phyloP scores from a whole-genome alignment of 352 stramenopile species.

The Plasmopara viticola region DNA sequence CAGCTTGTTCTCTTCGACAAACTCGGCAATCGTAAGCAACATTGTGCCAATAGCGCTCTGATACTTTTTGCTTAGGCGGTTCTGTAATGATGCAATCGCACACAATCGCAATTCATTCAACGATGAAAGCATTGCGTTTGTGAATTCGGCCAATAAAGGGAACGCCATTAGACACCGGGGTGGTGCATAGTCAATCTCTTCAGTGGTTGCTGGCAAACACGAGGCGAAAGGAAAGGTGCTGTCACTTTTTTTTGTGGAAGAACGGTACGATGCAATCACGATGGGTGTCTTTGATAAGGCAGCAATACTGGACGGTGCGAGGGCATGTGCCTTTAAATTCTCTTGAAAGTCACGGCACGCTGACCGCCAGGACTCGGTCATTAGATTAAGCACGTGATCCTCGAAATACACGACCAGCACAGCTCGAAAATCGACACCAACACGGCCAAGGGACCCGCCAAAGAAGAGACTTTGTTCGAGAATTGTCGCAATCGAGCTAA shows the following conservation, averaged over 20 bases:
- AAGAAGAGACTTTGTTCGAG: conserved; percentile 85
- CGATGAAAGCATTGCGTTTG: conserved; percentile 69
- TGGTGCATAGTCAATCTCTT: conserved; percentile 49
- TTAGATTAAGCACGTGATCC: conserved; percentile 61
- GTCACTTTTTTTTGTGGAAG: conserved; percentile 14
- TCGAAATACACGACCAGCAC: conserved; percentile 81
- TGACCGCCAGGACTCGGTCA: conserved; percentile 51
- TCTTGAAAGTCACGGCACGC: conserved; percentile 63
- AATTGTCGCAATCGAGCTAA: conserved; percentile 72
- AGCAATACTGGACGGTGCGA: conserved; percentile 22
- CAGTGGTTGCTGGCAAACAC: conserved; percentile 5
- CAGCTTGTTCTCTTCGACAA: conserved; percentile 50
- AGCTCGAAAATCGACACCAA: conserved; percentile 78
- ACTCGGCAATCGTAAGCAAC: conserved; percentile 46
- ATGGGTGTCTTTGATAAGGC: conserved; percentile 50
- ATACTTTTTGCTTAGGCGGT: conserved; percentile 49
- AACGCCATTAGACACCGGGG: conserved; percentile 83
- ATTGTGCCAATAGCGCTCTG: conserved; percentile 44
- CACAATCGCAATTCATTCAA: conserved; percentile 84
- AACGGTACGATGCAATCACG: conserved; percentile 65
- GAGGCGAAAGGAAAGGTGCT: conserved; percentile 24
- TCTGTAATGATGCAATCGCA: conserved; percentile 55
- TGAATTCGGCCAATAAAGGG: conserved; percentile 79
- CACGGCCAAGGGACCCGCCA: conserved; percentile 65
- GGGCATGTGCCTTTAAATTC: conserved; percentile 36